These are phyloP conservation scores for Rosa multiflora DNA, from an alignment of 306 rosid species.

Conservation along the genomic window DNA sequence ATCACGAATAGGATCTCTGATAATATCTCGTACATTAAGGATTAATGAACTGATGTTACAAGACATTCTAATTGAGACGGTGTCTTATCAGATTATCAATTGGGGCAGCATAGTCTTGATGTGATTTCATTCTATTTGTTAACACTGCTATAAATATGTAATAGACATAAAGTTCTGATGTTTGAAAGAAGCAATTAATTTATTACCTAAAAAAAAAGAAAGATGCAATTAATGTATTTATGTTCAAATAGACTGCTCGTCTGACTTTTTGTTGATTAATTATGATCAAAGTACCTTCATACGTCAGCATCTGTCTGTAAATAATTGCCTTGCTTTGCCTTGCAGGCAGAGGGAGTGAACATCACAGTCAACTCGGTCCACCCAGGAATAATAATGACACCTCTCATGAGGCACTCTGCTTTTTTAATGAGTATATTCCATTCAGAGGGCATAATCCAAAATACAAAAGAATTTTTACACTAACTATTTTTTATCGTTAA, in stretches of 20 bases:
- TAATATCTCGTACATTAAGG: background rate
- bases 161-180: too few relatives aligned
- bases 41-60: background rate
- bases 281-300: background rate
- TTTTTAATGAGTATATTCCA: slow-evolving; percentile 63
- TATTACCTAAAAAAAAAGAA: too few relatives aligned
- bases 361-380: slow-evolving; percentile 80
- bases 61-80: background rate
- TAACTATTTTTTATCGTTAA: too few relatives aligned
- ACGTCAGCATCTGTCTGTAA: background rate
- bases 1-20: background rate
- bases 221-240: background rate
- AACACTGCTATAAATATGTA: too few relatives aligned
- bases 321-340: background rate
- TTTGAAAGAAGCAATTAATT: too few relatives aligned
- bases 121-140: too few relatives aligned
- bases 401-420: slow-evolving; percentile 88
- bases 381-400: slow-evolving; percentile 91
- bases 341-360: slow-evolving; percentile 81
- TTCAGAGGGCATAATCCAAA: background rate
- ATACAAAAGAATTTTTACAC: background rate
- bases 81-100: background rate
- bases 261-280: background rate
- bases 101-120: too few relatives aligned
- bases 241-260: background rate